A percentile compares a stretch with the other conserved stretches of the same genome.
Evolutionary conservation across 2,329 filamentous ascomycete genomes (phyloP).

Genomic region (Dactylellina parvicollis): DNA sequence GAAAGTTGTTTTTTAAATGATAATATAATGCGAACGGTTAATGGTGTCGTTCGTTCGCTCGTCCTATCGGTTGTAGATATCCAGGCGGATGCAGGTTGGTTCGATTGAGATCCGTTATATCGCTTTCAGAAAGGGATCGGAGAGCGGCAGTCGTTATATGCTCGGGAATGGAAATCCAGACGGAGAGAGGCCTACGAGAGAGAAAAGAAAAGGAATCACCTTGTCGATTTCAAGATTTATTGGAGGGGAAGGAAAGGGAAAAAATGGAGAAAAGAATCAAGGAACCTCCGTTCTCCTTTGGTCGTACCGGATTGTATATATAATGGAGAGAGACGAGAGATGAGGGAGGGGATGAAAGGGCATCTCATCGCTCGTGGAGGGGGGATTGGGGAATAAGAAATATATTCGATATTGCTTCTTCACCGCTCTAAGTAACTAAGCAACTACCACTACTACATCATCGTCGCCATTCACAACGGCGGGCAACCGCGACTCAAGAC

Average conservation of each 20-base stretch:
- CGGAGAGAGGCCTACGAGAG: slow-evolving; percentile 26
- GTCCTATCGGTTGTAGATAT: too few relatives aligned
- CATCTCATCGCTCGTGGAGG: slow-evolving; percentile 33
- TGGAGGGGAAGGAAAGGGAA: slow-evolving; percentile 14
- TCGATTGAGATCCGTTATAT: neutral
- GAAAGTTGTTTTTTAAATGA: neutral
- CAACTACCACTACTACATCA: too few relatives aligned
- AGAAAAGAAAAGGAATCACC: neutral
- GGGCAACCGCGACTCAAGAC: slow-evolving; percentile 8
- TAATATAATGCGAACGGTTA: too few relatives aligned
- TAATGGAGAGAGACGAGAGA: slow-evolving; percentile 23
- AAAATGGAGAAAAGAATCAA: slow-evolving; percentile 25
- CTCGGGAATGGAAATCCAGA: neutral
- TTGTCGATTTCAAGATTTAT: slow-evolving; percentile 10
- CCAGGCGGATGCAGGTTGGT: neutral
- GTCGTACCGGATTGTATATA: slow-evolving; percentile 38
- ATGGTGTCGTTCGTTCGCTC: too few relatives aligned
- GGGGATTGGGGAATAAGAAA: slow-evolving; percentile 35
- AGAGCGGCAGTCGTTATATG: slow-evolving; percentile 15
- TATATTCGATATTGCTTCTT: slow-evolving; percentile 51
- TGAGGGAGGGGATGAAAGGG: slow-evolving; percentile 32
- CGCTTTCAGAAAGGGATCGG: neutral
- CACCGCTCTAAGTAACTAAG: too few relatives aligned
- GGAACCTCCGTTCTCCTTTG: slow-evolving; percentile 24
- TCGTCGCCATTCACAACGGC: slow-evolving; percentile 10